These are phyloP conservation scores for Lentinula boryana DNA, from an alignment of 768 basidiomycete genomes.

Conservation along the genomic window DNA sequence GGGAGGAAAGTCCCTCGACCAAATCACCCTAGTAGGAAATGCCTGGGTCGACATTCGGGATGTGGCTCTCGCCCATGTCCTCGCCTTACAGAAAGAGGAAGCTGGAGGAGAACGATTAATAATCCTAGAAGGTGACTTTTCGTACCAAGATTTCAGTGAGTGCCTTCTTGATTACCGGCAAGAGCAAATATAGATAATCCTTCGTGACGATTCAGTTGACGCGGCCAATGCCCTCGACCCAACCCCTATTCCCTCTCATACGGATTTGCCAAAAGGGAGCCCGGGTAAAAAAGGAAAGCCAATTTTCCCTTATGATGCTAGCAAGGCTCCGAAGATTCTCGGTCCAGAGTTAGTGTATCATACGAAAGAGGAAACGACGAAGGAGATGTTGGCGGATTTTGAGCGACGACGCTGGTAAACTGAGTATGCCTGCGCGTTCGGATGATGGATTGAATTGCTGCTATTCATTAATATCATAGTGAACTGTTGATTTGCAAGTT, in stretches of 20 bases:
- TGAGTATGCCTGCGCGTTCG: too few species aligned
- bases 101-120: slow-evolving; percentile 53
- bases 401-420: slow-evolving; percentile 25
- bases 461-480: not conserved
- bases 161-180: not conserved
- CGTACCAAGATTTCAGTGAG: slow-evolving; percentile 19
- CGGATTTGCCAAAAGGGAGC: slow-evolving; percentile 16
- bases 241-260: slow-evolving; percentile 17
- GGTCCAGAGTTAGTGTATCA: slow-evolving; percentile 21
- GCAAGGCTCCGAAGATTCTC: slow-evolving; percentile 23
- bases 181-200: not conserved
- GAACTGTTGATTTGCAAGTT: too few species aligned
- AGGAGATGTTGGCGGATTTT: slow-evolving; percentile 26
- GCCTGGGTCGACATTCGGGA: slow-evolving; percentile 43
- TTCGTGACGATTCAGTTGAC: slow-evolving; percentile 23
- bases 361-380: slow-evolving; percentile 21
- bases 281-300: slow-evolving; percentile 19
- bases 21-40: slow-evolving; percentile 16
- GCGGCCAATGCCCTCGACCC: slow-evolving; percentile 21
- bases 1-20: slow-evolving; percentile 17
- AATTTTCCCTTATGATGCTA: slow-evolving; percentile 18
- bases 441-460: not conserved
- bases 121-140: slow-evolving; percentile 23
- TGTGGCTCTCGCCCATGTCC: slow-evolving; percentile 45
- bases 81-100: slow-evolving; percentile 38